phyloP scores from a whole-genome alignment of 2,329 filamentous ascomycete genomes.

The Mariannaea elegans region DNA sequence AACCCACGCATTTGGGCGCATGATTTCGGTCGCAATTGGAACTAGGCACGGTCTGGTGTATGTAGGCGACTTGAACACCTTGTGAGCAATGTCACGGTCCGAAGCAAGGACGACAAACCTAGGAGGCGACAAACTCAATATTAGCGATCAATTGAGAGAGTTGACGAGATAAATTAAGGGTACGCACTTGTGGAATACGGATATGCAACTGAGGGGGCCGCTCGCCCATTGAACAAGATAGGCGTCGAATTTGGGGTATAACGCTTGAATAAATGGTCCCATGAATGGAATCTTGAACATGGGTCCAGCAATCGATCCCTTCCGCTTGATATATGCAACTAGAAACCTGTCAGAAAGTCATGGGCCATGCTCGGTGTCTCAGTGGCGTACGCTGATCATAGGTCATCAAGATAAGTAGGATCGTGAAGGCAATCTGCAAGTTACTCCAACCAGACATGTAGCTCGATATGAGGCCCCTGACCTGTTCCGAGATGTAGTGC shows the following conservation, averaged over 20 bases:
- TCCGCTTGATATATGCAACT: slow-evolving; percentile 70
- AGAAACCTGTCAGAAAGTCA: not conserved
- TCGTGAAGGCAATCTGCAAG: slow-evolving; percentile 36
- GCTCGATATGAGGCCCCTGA: slow-evolving; percentile 16
- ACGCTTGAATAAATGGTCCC: slow-evolving; percentile 79
- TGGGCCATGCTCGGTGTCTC: not conserved
- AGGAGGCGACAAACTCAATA: not conserved
- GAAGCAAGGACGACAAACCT: slow-evolving; percentile 84
- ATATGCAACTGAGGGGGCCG: slow-evolving; percentile 82
- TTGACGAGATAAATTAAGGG: not conserved
- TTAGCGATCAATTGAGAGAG: not conserved
- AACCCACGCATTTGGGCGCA: slow-evolving; percentile 79
- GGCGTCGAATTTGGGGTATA: slow-evolving; percentile 76
- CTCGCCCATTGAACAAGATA: slow-evolving; percentile 83
- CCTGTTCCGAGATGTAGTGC: not conserved
- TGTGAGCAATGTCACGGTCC: slow-evolving; percentile 80
- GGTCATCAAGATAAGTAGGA: slow-evolving; percentile 44
- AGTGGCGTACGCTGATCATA: slow-evolving; percentile 51
- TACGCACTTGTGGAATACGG: slow-evolving; percentile 81
- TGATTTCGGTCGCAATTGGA: slow-evolving; percentile 77
- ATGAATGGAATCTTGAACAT: slow-evolving; percentile 73
- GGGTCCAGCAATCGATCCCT: slow-evolving; percentile 71
- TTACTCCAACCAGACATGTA: slow-evolving; percentile 19
- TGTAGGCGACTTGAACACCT: slow-evolving; percentile 80
- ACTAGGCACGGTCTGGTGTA: slow-evolving; percentile 83